Conservation (phyloP, 2,329 filamentous ascomycete genomes). For the Pseudonectria buxi region DNA sequence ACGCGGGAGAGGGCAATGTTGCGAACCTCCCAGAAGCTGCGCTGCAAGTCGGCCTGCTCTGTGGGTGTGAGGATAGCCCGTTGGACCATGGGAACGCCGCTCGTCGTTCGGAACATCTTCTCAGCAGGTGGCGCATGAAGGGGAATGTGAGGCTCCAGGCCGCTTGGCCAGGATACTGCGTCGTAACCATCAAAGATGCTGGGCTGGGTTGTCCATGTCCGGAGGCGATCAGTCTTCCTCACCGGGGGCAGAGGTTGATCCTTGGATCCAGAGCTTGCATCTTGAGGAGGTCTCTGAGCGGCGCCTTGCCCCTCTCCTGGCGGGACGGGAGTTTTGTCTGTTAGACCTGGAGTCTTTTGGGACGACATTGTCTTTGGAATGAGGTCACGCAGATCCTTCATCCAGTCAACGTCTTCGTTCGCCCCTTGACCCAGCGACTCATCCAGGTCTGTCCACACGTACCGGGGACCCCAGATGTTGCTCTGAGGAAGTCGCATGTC, state of each 20-base stretch:
- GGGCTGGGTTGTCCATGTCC: constrained; percentile 19
- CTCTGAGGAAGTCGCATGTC: constrained; percentile 4
- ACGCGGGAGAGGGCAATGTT: constrained; percentile 20
- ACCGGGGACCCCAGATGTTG: constrained; percentile 20
- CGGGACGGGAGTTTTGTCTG: too few relatives aligned
- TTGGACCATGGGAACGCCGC: constrained; percentile 29
- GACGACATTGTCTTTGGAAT: too few relatives aligned
- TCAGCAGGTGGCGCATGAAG: constrained; percentile 24
- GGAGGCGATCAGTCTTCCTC: constrained; percentile 1
- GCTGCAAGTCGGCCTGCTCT: constrained; percentile 32
- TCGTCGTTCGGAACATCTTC: constrained; percentile 27
- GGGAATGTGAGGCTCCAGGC: constrained; percentile 9
- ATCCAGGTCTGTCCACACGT: not conserved
- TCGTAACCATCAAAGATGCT: constrained; percentile 11
- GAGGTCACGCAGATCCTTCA: too few relatives aligned
- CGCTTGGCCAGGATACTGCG: constrained; percentile 6
- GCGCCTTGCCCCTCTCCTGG: too few relatives aligned
- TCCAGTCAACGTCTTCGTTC: too few relatives aligned
- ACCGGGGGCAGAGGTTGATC: not conserved
- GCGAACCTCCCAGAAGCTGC: not conserved
- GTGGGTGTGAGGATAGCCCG: constrained; percentile 34
- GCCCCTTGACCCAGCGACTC: too few relatives aligned
- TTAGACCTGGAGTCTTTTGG: too few relatives aligned
- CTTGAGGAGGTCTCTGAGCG: too few relatives aligned
- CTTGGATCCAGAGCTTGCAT: too few relatives aligned